A percentile compares a stretch with the other conserved stretches of the same genome.
phyloP scores from a whole-genome alignment of 1,284 basidiomycete genomes.

The Ustilago loliicola region DNA sequence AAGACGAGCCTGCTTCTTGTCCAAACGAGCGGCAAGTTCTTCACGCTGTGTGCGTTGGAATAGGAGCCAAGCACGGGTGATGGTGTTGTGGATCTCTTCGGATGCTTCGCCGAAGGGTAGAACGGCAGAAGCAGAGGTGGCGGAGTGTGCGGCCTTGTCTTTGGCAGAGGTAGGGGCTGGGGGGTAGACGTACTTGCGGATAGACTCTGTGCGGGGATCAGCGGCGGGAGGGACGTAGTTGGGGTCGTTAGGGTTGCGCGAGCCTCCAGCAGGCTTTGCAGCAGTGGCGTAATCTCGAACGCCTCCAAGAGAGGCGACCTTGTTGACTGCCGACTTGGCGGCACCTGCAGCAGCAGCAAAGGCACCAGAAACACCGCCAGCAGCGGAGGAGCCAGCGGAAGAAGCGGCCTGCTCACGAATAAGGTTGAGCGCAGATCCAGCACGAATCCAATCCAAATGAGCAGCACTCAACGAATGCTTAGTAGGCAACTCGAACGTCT shows the following conservation, averaged over 20 bases:
- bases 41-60: conserved; percentile 82
- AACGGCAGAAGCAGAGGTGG: conserved; percentile 41
- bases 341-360: conserved; percentile 36
- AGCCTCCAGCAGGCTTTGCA: conserved; percentile 32
- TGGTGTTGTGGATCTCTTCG: conserved; percentile 88
- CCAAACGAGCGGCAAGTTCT: conserved; percentile 43
- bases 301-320: conserved; percentile 39
- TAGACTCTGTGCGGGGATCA: conserved; percentile 58
- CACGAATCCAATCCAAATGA: conserved; percentile 68
- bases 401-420: conserved; percentile 62
- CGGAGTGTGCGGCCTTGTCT: conserved; percentile 30
- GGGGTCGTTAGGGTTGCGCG: conserved; percentile 63
- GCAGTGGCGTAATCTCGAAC: conserved; percentile 61
- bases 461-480: conserved; percentile 64
- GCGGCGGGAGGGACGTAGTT: conserved; percentile 61
- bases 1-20: conserved; percentile 55
- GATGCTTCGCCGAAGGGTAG: conserved; percentile 48
- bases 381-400: conserved; percentile 5
- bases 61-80: conserved; percentile 90
- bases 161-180: conserved; percentile 35
- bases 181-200: conserved; percentile 66
- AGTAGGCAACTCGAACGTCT: conserved; percentile 65
- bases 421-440: conserved; percentile 68
- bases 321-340: conserved; percentile 28
- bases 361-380: conserved; percentile 33